Conservation (phyloP, 139 green algal genomes). For the Zygnema circumcarinatum region DNA sequence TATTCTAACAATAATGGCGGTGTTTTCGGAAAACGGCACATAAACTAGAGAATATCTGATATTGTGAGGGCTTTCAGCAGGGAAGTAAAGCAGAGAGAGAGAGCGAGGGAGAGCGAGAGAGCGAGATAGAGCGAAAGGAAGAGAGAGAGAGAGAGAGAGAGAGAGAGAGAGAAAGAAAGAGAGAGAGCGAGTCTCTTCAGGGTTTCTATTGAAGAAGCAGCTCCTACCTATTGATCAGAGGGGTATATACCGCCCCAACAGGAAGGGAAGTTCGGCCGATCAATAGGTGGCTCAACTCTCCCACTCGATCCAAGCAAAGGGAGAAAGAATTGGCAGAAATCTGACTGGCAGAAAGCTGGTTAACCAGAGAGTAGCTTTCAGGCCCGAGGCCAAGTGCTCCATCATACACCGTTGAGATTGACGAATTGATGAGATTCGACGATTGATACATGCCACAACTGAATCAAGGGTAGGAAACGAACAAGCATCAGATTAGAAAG, state of each 20-base stretch:
- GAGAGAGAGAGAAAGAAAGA: neutral
- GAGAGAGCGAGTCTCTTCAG: too few relatives aligned
- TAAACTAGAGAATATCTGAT: too few relatives aligned
- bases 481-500: neutral
- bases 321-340: slow-evolving; percentile 16
- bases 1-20: too few relatives aligned
- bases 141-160: neutral
- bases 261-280: slow-evolving; percentile 15
- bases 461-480: neutral
- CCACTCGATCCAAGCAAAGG: slow-evolving; percentile 15
- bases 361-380: neutral
- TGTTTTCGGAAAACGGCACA: too few relatives aligned
- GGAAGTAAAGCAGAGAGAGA: too few relatives aligned
- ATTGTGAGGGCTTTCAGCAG: too few relatives aligned
- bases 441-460: neutral
- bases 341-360: neutral
- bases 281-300: slow-evolving; percentile 4
- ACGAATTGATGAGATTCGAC: neutral
- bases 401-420: neutral
- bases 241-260: neutral
- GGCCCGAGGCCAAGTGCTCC: slow-evolving; percentile 10
- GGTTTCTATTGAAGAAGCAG: neutral
- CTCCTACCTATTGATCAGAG: neutral
- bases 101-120: too few relatives aligned
- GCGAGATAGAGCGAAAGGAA: too few relatives aligned